These are phyloP conservation scores for Cyanodermella asteris DNA, from an alignment of 2,329 filamentous ascomycete species.

Conservation along the genomic window DNA sequence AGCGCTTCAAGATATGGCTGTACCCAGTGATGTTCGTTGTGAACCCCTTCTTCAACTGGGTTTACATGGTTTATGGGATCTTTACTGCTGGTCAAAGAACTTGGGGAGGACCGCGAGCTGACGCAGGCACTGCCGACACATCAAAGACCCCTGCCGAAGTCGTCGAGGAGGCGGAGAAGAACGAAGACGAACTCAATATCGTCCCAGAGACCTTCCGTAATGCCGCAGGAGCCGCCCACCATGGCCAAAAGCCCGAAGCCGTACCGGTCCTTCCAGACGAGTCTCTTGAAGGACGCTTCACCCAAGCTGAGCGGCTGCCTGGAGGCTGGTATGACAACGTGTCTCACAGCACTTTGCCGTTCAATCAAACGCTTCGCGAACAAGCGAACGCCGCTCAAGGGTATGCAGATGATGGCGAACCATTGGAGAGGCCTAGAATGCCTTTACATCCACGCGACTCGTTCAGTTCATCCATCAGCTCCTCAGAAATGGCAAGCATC, in stretches of 20 bases:
- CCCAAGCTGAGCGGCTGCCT: slow-evolving; percentile 43
- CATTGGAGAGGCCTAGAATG: no score
- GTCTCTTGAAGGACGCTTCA: slow-evolving; percentile 57
- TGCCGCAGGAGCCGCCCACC: slow-evolving; percentile 13
- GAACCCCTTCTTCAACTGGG: slow-evolving; percentile 96
- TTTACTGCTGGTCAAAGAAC: slow-evolving; percentile 86
- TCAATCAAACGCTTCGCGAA: slow-evolving; percentile 22
- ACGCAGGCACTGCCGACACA: slow-evolving; percentile 60
- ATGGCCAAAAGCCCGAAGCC: slow-evolving; percentile 19
- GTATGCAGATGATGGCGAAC: no score
- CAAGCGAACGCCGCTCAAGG: slow-evolving; percentile 23
- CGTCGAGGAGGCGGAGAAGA: slow-evolving; percentile 56
- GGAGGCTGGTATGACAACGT: slow-evolving; percentile 51
- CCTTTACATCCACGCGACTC: slow-evolving; percentile 38
- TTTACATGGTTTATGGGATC: slow-evolving; percentile 93
- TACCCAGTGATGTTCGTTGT: slow-evolving; percentile 90
- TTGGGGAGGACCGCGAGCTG: slow-evolving; percentile 83
- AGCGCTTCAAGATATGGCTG: slow-evolving; percentile 79
- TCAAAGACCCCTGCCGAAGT: slow-evolving; percentile 60
- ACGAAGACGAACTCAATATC: slow-evolving; percentile 75
- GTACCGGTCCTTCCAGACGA: slow-evolving; percentile 51
- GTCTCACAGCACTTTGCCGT: slow-evolving; percentile 36
- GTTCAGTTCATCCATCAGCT: slow-evolving; percentile 42
- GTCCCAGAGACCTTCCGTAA: slow-evolving; percentile 63
- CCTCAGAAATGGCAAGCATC: slow-evolving; percentile 36